A percentile compares a stretch with the other conserved stretches of the same genome.
Conservation (phyloP, 2,329 filamentous ascomycete genomes). For the Blastomyces silverae region DNA sequence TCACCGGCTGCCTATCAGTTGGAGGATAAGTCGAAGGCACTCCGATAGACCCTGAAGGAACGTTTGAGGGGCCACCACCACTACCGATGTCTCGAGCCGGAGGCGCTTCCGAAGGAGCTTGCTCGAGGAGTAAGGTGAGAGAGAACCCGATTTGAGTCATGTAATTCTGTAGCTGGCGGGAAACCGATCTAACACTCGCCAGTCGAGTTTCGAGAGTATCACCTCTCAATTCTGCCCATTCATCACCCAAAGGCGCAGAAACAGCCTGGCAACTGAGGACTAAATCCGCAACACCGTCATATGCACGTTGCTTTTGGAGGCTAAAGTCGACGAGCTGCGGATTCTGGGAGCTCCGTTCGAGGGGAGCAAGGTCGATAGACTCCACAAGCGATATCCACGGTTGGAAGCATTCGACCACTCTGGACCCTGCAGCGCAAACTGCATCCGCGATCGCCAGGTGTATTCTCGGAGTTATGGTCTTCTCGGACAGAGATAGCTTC, state of each 20-base stretch:
- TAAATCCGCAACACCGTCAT: constrained; percentile 87
- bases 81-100: constrained; percentile 13
- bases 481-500: constrained; percentile 67
- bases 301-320: constrained; percentile 84
- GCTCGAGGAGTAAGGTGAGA: constrained; percentile 77
- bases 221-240: constrained; percentile 89
- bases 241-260: constrained; percentile 83
- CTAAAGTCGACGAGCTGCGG: constrained; percentile 82
- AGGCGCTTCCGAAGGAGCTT: constrained; percentile 53
- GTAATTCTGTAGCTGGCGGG: constrained; percentile 74
- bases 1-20: constrained; percentile 32
- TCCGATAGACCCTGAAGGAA: constrained; percentile 37
- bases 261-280: constrained; percentile 82
- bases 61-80: constrained; percentile 15
- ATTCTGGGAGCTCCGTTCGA: constrained; percentile 72
- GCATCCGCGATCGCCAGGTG: constrained; percentile 77
- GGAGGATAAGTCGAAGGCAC: constrained; percentile 39
- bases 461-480: constrained; percentile 68
- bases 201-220: constrained; percentile 83
- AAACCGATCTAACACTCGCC: constrained; percentile 68
- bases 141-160: constrained; percentile 83
- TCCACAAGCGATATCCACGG: constrained; percentile 87
- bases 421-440: constrained; percentile 69
- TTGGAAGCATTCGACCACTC: constrained; percentile 80
- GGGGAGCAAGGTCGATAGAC: constrained; percentile 76